These are phyloP conservation scores for Grifola frondosa DNA, from an alignment of 1,284 basidiomycete genomes.

Conservation along the genomic window DNA sequence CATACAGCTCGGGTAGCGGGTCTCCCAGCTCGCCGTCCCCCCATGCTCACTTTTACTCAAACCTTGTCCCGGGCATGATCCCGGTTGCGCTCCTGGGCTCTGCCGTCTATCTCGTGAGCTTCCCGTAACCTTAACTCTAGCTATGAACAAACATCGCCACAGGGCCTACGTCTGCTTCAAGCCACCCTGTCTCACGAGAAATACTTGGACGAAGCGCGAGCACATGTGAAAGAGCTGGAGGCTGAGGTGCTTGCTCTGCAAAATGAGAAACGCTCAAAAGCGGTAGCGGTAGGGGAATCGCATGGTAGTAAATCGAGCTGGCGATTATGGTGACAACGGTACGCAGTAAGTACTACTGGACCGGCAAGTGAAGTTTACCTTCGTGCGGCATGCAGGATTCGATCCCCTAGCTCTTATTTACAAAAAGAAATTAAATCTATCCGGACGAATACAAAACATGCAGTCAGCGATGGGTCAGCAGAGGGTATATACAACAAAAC, in stretches of 20 bases:
- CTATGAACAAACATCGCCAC: constrained; percentile 5
- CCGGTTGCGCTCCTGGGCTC: constrained; percentile 75
- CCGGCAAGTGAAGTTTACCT: too few species aligned
- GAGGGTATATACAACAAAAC: constrained; percentile 4
- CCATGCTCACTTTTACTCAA: constrained; percentile 65
- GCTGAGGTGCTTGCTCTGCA: constrained; percentile 50
- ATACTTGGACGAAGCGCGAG: constrained; percentile 58
- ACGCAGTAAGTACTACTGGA: too few species aligned
- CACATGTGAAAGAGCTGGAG: constrained; percentile 55
- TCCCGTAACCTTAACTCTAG: constrained; percentile 10
- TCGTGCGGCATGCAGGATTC: too few species aligned
- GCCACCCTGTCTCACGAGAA: constrained; percentile 67
- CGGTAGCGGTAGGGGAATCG: too few species aligned
- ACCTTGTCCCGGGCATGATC: constrained; percentile 71
- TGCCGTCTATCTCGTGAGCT: constrained; percentile 68
- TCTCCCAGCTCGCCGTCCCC: constrained; percentile 40
- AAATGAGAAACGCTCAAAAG: constrained; percentile 11
- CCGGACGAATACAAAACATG: too few species aligned
- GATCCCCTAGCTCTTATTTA: too few species aligned
- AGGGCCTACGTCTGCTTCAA: constrained; percentile 67
- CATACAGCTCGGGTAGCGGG: too few species aligned
- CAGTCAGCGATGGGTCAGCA: too few species aligned
- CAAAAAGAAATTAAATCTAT: too few species aligned
- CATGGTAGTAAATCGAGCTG: too few species aligned
- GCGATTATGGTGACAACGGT: neutral